Conservation (phyloP, 805 yeast genomes). For the Candida verbasci region DNA sequence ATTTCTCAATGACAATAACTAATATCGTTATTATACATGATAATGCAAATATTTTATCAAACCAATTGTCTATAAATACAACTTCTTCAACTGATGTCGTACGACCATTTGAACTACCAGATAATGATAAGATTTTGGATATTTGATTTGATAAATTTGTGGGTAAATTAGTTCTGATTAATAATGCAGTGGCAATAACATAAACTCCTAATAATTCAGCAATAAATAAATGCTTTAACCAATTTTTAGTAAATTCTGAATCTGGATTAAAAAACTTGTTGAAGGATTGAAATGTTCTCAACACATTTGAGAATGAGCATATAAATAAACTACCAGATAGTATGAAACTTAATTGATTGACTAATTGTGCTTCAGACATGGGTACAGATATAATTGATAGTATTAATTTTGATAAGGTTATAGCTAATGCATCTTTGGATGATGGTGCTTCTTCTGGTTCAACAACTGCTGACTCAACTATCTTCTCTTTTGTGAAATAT, state of each 20-base stretch:
- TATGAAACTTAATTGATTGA: conserved; percentile 45
- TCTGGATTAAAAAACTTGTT: conserved; percentile 25
- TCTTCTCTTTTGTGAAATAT: conserved; percentile 10
- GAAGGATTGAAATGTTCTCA: conserved; percentile 55
- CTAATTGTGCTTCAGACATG: conserved; percentile 35
- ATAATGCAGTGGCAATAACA: conserved; percentile 46
- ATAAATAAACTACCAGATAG: conserved; percentile 57
- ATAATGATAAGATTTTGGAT: conserved; percentile 32
- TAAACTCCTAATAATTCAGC: conserved; percentile 48
- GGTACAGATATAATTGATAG: conserved; percentile 22
- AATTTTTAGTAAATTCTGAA: conserved; percentile 16
- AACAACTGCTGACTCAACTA: neutral
- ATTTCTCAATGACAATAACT: conserved; percentile 18
- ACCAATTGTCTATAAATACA: conserved; percentile 48
- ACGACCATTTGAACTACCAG: conserved; percentile 22
- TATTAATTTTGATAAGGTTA: conserved; percentile 41
- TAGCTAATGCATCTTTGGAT: conserved; percentile 43
- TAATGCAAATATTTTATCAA: conserved; percentile 46
- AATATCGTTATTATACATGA: conserved; percentile 33
- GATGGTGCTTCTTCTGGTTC: conserved; percentile 7
- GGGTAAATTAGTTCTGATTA: conserved; percentile 47
- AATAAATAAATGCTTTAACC: conserved; percentile 36
- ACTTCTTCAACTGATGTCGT: conserved; percentile 27
- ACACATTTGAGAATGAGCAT: conserved; percentile 62
- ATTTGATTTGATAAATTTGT: conserved; percentile 38